Conservation (phyloP, 495 filamentous ascomycete species). For the Neurospora africana region DNA sequence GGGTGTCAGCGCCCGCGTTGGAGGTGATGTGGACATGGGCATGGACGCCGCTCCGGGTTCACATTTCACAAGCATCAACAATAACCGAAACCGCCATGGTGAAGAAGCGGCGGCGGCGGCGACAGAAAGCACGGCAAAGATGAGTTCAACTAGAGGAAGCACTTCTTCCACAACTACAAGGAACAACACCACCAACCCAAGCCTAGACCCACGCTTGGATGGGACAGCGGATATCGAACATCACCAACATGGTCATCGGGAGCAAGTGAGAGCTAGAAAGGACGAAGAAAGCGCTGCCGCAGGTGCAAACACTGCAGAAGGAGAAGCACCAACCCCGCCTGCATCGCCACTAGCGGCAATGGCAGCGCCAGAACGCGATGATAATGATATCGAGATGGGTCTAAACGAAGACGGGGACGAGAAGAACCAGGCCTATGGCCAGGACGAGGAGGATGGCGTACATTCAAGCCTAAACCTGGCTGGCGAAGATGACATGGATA, state of each 20-base stretch:
- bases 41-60: neutral
- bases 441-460: neutral
- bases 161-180: neutral
- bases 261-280: neutral
- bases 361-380: neutral
- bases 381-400: neutral
- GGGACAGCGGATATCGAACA: neutral
- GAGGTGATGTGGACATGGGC: neutral
- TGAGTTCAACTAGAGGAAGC: neutral
- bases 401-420: neutral
- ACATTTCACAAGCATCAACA: neutral
- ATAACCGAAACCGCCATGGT: neutral
- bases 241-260: neutral
- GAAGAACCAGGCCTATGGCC: neutral
- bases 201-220: neutral
- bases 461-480: neutral
- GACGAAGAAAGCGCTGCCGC: neutral
- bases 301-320: neutral
- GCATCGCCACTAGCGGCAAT: too few relatives aligned
- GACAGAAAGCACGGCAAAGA: neutral
- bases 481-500: neutral
- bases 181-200: neutral
- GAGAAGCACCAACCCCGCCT: too few relatives aligned
- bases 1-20: neutral
- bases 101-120: neutral